These are phyloP conservation scores for Cyclaneusma minus DNA, from an alignment of 2,329 filamentous ascomycete genomes.

Conservation along the genomic window DNA sequence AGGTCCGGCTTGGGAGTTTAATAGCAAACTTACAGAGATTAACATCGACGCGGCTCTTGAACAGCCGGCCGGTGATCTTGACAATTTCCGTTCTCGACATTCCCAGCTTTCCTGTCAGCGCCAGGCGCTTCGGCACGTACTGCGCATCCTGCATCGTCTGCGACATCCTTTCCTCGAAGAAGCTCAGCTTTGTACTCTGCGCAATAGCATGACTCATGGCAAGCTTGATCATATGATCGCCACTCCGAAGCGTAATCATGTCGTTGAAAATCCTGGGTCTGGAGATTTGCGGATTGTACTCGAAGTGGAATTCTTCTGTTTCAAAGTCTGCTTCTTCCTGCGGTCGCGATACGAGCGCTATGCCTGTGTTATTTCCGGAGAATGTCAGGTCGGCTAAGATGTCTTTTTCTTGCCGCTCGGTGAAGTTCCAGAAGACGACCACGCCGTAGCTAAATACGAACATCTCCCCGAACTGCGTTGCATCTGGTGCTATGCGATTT, in stretches of 20 bases:
- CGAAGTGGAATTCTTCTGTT: constrained; percentile 96
- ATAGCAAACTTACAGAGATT: constrained; percentile 65
- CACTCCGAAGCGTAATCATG: constrained; percentile 91
- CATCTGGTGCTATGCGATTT: constrained; percentile 49
- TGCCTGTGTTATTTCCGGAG: constrained; percentile 48
- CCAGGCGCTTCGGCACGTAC: constrained; percentile 77
- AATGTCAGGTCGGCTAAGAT: constrained; percentile 91
- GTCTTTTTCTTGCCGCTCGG: constrained; percentile 88
- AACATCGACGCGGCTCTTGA: constrained; percentile 89
- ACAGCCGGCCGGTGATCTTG: constrained; percentile 76
- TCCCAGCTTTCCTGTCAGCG: constrained; percentile 75
- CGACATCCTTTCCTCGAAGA: constrained; percentile 93
- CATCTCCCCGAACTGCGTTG: constrained; percentile 79
- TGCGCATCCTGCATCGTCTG: constrained; percentile 88
- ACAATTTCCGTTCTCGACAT: constrained; percentile 89
- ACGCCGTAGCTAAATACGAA: constrained; percentile 97
- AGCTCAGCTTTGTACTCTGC: constrained; percentile 89
- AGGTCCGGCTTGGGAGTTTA: not conserved
- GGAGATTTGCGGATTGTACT: constrained; percentile 77
- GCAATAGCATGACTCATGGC: constrained; percentile 96
- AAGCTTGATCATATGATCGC: constrained; percentile 98
- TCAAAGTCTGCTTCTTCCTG: constrained; percentile 85
- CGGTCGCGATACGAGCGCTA: constrained; percentile 61
- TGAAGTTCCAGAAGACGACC: constrained; percentile 98
- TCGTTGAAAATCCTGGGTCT: constrained; percentile 93